phyloP scores from a whole-genome alignment of 148 eudicot genomes.

The Rhododendron simsii region DNA sequence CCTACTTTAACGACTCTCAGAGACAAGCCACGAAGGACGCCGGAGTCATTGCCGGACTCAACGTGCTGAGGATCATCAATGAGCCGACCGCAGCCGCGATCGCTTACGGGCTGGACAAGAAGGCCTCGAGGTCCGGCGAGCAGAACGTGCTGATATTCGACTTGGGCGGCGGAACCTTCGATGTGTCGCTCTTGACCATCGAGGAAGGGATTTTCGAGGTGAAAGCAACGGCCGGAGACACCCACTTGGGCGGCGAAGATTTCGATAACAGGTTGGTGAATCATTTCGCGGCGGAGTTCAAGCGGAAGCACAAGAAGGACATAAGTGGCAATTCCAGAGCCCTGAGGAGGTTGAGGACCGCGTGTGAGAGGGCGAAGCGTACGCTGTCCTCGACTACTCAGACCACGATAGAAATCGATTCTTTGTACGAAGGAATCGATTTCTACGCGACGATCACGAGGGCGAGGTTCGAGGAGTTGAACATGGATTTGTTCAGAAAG shows the following conservation, averaged over 20 bases:
- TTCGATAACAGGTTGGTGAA: conserved; percentile 10
- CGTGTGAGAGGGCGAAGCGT: conserved; percentile 7
- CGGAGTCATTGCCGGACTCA: conserved; percentile 2
- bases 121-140: neutral
- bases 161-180: conserved; percentile 1
- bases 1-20: conserved; percentile 9
- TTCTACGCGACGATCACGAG: conserved; percentile 8
- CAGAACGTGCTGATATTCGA: conserved; percentile 8
- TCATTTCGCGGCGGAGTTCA: conserved; percentile 8
- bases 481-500: conserved; percentile 9
- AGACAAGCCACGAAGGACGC: conserved; percentile 7
- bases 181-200: neutral
- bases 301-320: conserved; percentile 12
- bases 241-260: conserved; percentile 8
- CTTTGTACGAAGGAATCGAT: neutral
- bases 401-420: conserved; percentile 7
- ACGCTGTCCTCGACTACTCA: neutral
- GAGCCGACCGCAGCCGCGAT: conserved; percentile 12
- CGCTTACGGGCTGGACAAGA: conserved; percentile 9
- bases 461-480: conserved; percentile 8
- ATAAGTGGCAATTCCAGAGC: conserved; percentile 5
- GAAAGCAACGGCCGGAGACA: conserved; percentile 11
- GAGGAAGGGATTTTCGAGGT: conserved; percentile 12
- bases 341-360: conserved; percentile 4
- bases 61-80: conserved; percentile 5